Base-by-base conservation (phyloP, 257 asterid genomes). In the Forsythia viridissima region DNA sequence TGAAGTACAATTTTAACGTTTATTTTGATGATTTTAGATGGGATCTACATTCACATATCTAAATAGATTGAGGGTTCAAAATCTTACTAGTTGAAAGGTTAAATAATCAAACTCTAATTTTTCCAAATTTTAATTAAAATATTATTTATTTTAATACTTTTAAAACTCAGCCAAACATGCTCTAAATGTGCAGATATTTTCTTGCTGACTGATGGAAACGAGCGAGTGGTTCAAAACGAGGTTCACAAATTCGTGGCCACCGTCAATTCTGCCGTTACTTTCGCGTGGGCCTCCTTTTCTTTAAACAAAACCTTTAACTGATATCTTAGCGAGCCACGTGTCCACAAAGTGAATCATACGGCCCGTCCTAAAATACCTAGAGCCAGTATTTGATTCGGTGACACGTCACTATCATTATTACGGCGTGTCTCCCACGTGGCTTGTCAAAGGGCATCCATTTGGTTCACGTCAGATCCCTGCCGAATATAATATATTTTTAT, bases 351-450 rank as follows among this genome's bases (percentile, higher is more conserved):
- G 46, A 82, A 84, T 82, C 88, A 78, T 34, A 10, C 78, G 86
- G 84, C 82, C 85, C 87, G 72, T 43, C 65, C 51, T 43, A 43
- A 6, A 24, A 66, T 72, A 55, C 77, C 51, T 72, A 71, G 59
- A 44, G 80, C 83, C 81, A 75, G 73, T 73, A 55, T 86, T 84
- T 87, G 90, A 87, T 87, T 77, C 77, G 73, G 80, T 71, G 16
- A 67, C 79, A 63, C 70, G 42, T 79, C 84, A 83, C 12, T 24
- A 0, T 9, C 20, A 39, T 3, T 44, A 71, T 40, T 11, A 80
- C 77, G 83, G 41, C 44, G 16, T 77, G 79, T n/a, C 74, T 2
- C 8, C 9, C 3, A 63, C 72, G 65, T 80, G 85, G 77, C 5
- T 20, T 7, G 11, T 76, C 57, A 80, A 80, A 24, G 24, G 24